Conservation (phyloP, 2,329 filamentous ascomycete genomes). For the Neoarthrinium moseri region DNA sequence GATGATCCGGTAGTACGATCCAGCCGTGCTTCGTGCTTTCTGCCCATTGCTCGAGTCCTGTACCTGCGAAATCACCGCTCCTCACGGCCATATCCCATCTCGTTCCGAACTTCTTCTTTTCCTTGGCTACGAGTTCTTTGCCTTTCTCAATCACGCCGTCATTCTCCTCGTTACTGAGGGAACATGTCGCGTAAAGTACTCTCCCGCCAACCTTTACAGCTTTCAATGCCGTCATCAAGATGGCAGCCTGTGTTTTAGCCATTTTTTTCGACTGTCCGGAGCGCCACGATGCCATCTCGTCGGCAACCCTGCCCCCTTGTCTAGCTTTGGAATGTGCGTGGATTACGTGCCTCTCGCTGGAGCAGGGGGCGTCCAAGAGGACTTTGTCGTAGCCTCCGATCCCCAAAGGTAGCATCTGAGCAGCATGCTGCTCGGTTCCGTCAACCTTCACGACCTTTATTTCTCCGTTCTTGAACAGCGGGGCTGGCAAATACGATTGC, state of each 20-base stretch:
- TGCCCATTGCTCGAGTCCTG: constrained; percentile 21
- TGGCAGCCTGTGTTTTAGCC: constrained; percentile 29
- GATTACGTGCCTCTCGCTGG: constrained; percentile 37
- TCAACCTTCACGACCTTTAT: constrained; percentile 24
- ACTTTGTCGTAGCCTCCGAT: constrained; percentile 36
- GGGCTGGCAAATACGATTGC: constrained; percentile 20
- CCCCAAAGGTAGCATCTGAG: constrained; percentile 25
- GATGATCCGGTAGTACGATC: constrained; percentile 38
- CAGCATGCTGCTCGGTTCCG: constrained; percentile 20
- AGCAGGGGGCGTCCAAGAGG: constrained; percentile 39
- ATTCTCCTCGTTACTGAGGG: constrained; percentile 36
- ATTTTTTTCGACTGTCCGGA: constrained; percentile 31
- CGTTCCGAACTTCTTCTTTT: constrained; percentile 30
- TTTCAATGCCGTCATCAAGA: constrained; percentile 33
- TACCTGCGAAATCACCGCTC: constrained; percentile 18
- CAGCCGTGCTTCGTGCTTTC: constrained; percentile 33
- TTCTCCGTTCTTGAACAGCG: constrained; percentile 18
- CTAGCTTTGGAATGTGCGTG: constrained; percentile 30
- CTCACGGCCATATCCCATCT: constrained; percentile 29
- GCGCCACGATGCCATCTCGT: constrained; percentile 36
- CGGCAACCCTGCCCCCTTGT: constrained; percentile 25
- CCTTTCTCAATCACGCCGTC: constrained; percentile 36
- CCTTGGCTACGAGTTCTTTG: constrained; percentile 30
- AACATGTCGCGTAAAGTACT: constrained; percentile 39
- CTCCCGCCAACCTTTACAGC: constrained; percentile 31